A percentile compares a stretch with the other conserved stretches of the same genome.
phyloP scores from a whole-genome alignment of 768 basidiomycete species.

The Exsudoporus frostii region DNA sequence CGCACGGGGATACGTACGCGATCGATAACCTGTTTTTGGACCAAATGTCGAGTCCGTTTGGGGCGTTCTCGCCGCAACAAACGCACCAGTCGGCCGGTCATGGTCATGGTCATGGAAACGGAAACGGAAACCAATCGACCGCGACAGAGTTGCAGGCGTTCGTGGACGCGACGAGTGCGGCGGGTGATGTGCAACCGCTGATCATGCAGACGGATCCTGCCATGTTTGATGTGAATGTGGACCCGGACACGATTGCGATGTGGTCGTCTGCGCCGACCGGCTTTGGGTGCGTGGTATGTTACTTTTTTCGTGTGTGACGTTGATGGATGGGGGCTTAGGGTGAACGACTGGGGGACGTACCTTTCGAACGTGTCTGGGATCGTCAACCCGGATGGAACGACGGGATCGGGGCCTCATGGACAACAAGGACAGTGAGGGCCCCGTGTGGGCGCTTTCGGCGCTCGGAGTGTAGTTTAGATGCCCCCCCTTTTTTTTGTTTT shows the following conservation, averaged over 20 bases:
- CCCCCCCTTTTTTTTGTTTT: too few species aligned
- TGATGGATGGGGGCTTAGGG: constrained; percentile 23
- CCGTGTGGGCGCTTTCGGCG: too few species aligned
- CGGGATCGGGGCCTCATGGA: constrained; percentile 1
- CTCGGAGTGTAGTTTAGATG: too few species aligned
- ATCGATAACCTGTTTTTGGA: constrained; percentile 25
- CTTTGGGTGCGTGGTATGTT: constrained; percentile 61
- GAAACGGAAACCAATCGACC: neutral
- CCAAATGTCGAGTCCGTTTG: constrained; percentile 13
- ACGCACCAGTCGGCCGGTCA: neutral
- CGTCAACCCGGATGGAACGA: constrained; percentile 12
- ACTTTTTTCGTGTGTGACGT: neutral
- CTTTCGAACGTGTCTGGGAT: constrained; percentile 31
- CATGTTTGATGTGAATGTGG: constrained; percentile 31
- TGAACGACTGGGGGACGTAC: constrained; percentile 40
- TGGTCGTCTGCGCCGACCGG: constrained; percentile 60
- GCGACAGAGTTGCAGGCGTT: constrained; percentile 13
- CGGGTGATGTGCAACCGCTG: neutral
- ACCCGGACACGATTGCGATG: constrained; percentile 54
- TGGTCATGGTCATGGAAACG: too few species aligned
- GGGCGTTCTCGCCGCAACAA: neutral
- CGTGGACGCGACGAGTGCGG: constrained; percentile 8
- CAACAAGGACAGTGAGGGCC: neutral
- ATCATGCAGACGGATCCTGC: constrained; percentile 4
- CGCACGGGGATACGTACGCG: constrained; percentile 8